These are phyloP conservation scores for Aspergillus vadensis DNA, from an alignment of 2,329 filamentous ascomycete species.

Conservation along the genomic window DNA sequence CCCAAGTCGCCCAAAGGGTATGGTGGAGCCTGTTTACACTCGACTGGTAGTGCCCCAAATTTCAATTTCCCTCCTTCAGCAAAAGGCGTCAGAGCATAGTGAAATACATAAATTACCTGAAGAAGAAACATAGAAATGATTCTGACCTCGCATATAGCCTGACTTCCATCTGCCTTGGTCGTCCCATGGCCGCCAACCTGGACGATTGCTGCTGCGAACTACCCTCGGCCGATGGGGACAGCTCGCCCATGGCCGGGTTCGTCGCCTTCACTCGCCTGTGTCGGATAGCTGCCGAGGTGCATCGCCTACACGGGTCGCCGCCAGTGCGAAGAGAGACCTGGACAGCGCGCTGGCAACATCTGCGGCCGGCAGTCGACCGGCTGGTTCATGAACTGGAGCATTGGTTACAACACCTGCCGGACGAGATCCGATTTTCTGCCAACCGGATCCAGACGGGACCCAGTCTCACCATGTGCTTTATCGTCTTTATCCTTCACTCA, in stretches of 20 bases:
- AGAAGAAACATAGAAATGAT: too few relatives aligned
- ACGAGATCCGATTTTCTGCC: neutral
- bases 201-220: constrained; percentile 5
- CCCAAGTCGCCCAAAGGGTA: neutral
- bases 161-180: constrained; percentile 2
- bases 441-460: neutral
- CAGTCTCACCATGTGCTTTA: constrained; percentile 1
- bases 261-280: constrained; percentile 1
- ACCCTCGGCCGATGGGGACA: neutral
- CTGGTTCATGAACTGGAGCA: neutral
- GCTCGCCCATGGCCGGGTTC: constrained; percentile 1
- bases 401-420: neutral
- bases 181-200: constrained; percentile 1
- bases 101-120: too few relatives aligned
- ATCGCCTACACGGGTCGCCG: neutral
- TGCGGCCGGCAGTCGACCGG: neutral
- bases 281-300: neutral
- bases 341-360: neutral
- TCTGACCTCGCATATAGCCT: neutral
- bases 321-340: neutral
- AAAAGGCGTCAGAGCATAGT: too few relatives aligned
- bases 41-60: neutral
- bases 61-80: too few relatives aligned
- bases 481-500: neutral
- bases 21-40: constrained; percentile 6